These are phyloP conservation scores for Kurtzmaniella natalensis DNA, from an alignment of 1,139 yeast species.

Conservation along the genomic window DNA sequence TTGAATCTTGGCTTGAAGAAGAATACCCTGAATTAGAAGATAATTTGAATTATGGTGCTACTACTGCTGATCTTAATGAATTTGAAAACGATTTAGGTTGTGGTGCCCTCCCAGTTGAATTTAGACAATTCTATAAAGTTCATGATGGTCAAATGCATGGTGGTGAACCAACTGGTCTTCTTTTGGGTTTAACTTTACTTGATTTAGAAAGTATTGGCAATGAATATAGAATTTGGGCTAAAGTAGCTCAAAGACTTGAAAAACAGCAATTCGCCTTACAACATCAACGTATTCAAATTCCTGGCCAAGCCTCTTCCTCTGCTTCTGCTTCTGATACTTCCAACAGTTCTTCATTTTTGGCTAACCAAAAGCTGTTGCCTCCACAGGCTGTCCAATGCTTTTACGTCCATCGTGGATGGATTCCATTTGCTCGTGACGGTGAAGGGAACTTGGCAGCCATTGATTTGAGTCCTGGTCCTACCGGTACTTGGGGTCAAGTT, in stretches of 20 bases:
- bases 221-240: slow-evolving; percentile 71
- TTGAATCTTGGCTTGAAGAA: slow-evolving; percentile 70
- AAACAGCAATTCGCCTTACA: slow-evolving; percentile 33
- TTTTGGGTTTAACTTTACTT: slow-evolving; percentile 66
- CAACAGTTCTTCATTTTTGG: slow-evolving; percentile 26
- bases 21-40: slow-evolving; percentile 80
- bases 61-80: slow-evolving; percentile 72
- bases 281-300: slow-evolving; percentile 19
- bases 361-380: slow-evolving; percentile 54
- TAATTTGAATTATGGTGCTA: slow-evolving; percentile 64
- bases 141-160: slow-evolving; percentile 83
- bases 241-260: slow-evolving; percentile 53
- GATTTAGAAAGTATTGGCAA: slow-evolving; percentile 69
- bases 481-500: slow-evolving; percentile 59
- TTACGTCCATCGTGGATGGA: slow-evolving; percentile 58
- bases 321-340: slow-evolving; percentile 8
- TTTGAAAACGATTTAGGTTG: slow-evolving; percentile 68
- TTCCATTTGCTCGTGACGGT: slow-evolving; percentile 54
- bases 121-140: slow-evolving; percentile 67
- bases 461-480: slow-evolving; percentile 60
- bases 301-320: slow-evolving; percentile 5
- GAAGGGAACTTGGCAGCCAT: slow-evolving; percentile 60
- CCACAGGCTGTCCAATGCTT: slow-evolving; percentile 51
- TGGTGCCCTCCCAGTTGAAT: slow-evolving; percentile 63
- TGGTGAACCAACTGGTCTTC: slow-evolving; percentile 69